Evolutionary conservation across 495 filamentous ascomycete species (phyloP), one percentile per base, ranked within the genome.

Genomic region (Penicillium goetzii): DNA sequence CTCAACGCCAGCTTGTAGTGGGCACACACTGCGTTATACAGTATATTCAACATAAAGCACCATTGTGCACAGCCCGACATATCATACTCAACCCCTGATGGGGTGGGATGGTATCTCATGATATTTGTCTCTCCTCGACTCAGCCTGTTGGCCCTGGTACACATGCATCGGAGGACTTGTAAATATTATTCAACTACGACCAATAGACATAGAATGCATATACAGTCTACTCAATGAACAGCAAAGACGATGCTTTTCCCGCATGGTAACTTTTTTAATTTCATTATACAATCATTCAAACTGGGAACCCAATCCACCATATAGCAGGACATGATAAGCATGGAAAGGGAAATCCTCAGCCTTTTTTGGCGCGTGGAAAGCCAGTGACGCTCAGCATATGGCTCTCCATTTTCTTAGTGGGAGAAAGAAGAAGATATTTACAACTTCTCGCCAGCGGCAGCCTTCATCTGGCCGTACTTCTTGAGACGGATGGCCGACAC

Each of bases 401-500:
- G 58, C 62, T 62, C 43, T 56, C 62, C 56, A 59, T 34, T 38
- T 36, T 52, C 40, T 34, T 57, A 26, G 11, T 21, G 32, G 21
- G 45, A 56, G 61, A 41, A 58, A 23, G 61, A 43, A 68, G 28
- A 30, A 4, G 26, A 25, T 3, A n/a, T 53, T 71, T 69, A 73
- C 63, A 73, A 25, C 28, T 51, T 56, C 77, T 83, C 79, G 60
- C 89, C 89, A 56, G 85, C 81, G 69, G 83, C 85, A 52, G 76
- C 80, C 87, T 90, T 92, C 70, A 80, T 80, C 67, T 81, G 80
- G 54, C 92, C 92, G 69, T 90, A 96, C 84, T 96, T 97, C 88
- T 95, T 92, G 57, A 97, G 83, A 59, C 93, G 85, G 76, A 96
- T 96, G 51, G 89, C 88, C 69, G 92, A 83, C 60, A 96, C 89